These are phyloP conservation scores for Adansonia rubrostipa DNA, from an alignment of 441 rosid species.

Conservation along the genomic window DNA sequence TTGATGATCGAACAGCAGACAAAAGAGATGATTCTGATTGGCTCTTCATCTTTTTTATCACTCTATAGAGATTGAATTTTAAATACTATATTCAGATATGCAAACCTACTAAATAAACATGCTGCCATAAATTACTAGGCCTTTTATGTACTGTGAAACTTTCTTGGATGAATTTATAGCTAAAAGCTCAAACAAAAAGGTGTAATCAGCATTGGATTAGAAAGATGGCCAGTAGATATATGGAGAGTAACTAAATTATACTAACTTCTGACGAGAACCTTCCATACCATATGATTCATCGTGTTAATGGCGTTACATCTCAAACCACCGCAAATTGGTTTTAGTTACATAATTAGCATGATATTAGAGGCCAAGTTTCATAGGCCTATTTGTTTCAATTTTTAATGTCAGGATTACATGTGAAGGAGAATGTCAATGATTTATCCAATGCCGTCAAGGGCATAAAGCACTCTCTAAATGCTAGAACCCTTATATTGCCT, in stretches of 20 bases:
- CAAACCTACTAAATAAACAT: neutral
- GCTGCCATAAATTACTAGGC: slow-evolving; percentile 9
- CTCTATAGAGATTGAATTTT: slow-evolving; percentile 48
- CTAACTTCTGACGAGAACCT: neutral
- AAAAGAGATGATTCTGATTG: slow-evolving; percentile 88
- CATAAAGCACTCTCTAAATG: too few species aligned
- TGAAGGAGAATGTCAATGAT: neutral
- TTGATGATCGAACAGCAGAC: slow-evolving; percentile 61
- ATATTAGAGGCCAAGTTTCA: neutral
- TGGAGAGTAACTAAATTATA: neutral
- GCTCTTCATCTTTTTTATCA: slow-evolving; percentile 75
- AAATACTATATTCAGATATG: slow-evolving; percentile 4
- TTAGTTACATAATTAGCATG: neutral
- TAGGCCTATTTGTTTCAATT: slow-evolving; percentile 6
- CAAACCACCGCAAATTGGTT: neutral
- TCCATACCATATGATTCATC: neutral
- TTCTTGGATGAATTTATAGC: neutral
- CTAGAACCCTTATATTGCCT: too few species aligned
- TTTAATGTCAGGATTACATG: neutral
- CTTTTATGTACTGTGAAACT: neutral
- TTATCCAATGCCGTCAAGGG: neutral
- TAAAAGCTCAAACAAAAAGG: neutral
- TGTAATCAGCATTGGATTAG: neutral
- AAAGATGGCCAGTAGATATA: neutral
- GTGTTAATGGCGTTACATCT: neutral